Base-by-base conservation (phyloP, 495 filamentous ascomycete species). In the Extremus antarcticus region DNA sequence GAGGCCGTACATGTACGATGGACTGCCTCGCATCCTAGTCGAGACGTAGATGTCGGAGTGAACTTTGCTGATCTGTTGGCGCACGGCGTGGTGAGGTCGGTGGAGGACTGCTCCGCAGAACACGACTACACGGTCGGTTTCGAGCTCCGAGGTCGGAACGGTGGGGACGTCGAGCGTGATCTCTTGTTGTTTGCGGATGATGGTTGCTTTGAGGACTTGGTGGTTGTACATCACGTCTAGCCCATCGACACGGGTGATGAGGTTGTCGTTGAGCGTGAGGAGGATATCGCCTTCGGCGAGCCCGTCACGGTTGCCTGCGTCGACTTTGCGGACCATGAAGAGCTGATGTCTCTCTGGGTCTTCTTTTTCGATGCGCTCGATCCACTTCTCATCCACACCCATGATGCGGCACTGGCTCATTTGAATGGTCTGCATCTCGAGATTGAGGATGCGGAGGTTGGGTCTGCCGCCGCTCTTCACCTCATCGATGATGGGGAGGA, bases 351-450 rank as follows among this genome's bases (percentile, higher is more conserved):
- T 85, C 17, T 91, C 82, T 9, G 87, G 85, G 63, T 96, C 95
- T 51, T 89, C 86, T 50, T 79, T 68, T 32, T 90, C 83, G 21
- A 95, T 90, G 69, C 86, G 83, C 58, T 85, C 76, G 60, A 97
- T 95, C 94, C 92, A 96, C 48, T 94, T 85, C 63, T 96, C 90
- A 0, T 85, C 85, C 7, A 96, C 88, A 25, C 94, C 94, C 94
- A 99, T 97, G 56, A 96, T 88, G 23, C 90, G 84, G n/a, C 85
- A 92, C 71, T 97, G 92, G 55, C 82, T 87, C 92, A 99, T 97
- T 63, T 94, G 88, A 25, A 97, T 87, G 38, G 91, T 82, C 53
- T 94, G 88, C 66, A 90, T 89, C 69, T 99, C 92, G 66, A 95
- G 84, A 57, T 89, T 89, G 49, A 99, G 70, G 70, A 97, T 95